Conservation (phyloP, 2,329 filamentous ascomycete genomes). For the Xylaria sp. region DNA sequence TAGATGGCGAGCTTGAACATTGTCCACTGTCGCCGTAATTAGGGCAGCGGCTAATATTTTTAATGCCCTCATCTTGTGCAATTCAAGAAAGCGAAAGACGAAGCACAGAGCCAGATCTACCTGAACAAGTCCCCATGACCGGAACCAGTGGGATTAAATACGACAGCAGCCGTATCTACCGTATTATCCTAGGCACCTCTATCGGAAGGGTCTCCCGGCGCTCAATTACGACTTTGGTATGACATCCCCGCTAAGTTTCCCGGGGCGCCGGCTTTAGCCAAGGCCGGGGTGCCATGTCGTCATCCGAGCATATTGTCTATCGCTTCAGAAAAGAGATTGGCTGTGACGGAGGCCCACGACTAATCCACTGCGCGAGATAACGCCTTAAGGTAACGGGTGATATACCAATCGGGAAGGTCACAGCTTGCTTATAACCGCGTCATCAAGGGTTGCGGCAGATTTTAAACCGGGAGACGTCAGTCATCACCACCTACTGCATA, state of each 20-base stretch:
- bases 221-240: not conserved
- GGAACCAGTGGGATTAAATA: slow-evolving; percentile 9
- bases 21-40: slow-evolving; percentile 32
- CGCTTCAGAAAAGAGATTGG: not conserved
- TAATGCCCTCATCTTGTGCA: slow-evolving; percentile 34
- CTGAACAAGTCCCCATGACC: not conserved
- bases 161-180: not conserved
- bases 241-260: slow-evolving; percentile 19
- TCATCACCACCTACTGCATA: slow-evolving; percentile 5
- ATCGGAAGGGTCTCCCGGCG: not conserved
- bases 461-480: slow-evolving; percentile 3
- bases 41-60: slow-evolving; percentile 37
- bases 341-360: slow-evolving; percentile 1
- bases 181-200: not conserved
- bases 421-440: slow-evolving; percentile 5
- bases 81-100: not conserved
- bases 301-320: slow-evolving; percentile 20
- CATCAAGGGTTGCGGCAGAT: slow-evolving; percentile 2
- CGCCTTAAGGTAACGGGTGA: not conserved
- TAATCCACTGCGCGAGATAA: slow-evolving; percentile 14
- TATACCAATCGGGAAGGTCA: slow-evolving; percentile 32
- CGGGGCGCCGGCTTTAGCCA: slow-evolving; percentile 25
- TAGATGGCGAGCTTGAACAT: slow-evolving; percentile 34
- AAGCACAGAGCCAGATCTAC: not conserved
- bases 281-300: slow-evolving; percentile 25